Evolutionary conservation across 352 stramenopile species (phyloP), one percentile per base, ranked within the genome.

Genomic region (Phytophthora cryptogea): DNA sequence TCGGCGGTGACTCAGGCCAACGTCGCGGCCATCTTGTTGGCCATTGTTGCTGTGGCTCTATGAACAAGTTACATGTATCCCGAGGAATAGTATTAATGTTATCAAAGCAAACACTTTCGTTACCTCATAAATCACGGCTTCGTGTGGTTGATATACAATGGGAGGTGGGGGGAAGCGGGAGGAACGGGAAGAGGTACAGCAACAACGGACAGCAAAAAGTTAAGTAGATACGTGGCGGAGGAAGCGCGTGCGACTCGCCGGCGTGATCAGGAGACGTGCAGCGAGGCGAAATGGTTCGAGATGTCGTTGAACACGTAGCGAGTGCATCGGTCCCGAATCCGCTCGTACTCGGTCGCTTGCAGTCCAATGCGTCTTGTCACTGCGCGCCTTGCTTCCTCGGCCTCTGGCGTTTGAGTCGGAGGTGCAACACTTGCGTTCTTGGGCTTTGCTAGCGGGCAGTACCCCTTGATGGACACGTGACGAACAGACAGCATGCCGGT

Each of bases 401-500:
- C 64, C 8, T 72, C 72, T 3, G 45, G 54, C 13, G 36, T 26
- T 17, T 13, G 36, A 14, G 31, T 48, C 1, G 43, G 35, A 3
- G 26, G 10, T 10, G 14, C 27, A 23, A 47, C 23, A 8, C 23
- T 13, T 23, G 16, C 1, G 5, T 26, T 42, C 50, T 76, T 62
- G 35, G 46, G 23, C 47, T 63, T 47, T 8, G 53, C 57, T 40
- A 54, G 65, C 30, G 76, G 75, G 30, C 74, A 75, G 48, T 86
- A 90, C 32, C 73, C 74, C 63, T 90, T 90, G 31, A 90, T 58
- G 3, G 69, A 86, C 36, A 76, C 72, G 17, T 75, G 80, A 17
- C 80, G 76, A 39, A 88, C 72, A 4, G 80, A 90, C 27, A 90
- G 50, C 54, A 87, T 68, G 17, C 68, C 74, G 14, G 47, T 59